Evolutionary conservation across 1,284 basidiomycete species (phyloP).

Genomic region (Marasmius sp.): DNA sequence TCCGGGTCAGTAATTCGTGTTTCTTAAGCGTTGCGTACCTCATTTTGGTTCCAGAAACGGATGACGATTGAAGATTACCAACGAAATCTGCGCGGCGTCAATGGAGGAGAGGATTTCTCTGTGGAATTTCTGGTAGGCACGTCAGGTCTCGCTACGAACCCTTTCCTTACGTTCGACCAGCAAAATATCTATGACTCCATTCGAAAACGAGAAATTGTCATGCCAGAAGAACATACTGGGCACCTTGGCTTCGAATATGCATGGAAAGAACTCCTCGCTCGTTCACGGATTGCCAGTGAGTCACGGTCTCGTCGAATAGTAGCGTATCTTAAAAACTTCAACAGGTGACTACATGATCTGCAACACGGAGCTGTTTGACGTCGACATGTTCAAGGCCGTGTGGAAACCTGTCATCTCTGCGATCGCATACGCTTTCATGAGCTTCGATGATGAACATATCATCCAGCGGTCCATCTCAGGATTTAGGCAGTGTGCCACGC

Average conservation of each 20-base stretch:
- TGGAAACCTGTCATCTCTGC: slow-evolving; percentile 94
- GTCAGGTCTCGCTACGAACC: slow-evolving; percentile 5
- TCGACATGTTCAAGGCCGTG: slow-evolving; percentile 87
- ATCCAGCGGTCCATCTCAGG: slow-evolving; percentile 94
- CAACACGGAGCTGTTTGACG: slow-evolving; percentile 82
- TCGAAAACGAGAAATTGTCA: slow-evolving; percentile 91
- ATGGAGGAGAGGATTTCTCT: slow-evolving; percentile 84
- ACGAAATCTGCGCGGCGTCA: slow-evolving; percentile 91
- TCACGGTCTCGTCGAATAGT: slow-evolving; percentile 6
- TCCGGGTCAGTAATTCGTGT: slow-evolving; percentile 54
- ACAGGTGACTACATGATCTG: slow-evolving; percentile 78
- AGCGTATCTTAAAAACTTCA: slow-evolving; percentile 5
- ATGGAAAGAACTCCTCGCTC: slow-evolving; percentile 92
- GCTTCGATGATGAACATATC: slow-evolving; percentile 94
- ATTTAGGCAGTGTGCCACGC: slow-evolving; percentile 93
- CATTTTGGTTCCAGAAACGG: slow-evolving; percentile 63
- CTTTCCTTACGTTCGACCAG: slow-evolving; percentile 37
- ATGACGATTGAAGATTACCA: slow-evolving; percentile 97
- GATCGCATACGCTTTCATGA: slow-evolving; percentile 91
- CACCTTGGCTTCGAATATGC: slow-evolving; percentile 98
- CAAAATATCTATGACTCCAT: slow-evolving; percentile 93
- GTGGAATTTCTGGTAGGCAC: slow-evolving; percentile 77
- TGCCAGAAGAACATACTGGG: slow-evolving; percentile 98
- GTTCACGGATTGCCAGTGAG: slow-evolving; percentile 79
- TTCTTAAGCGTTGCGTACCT: not conserved